Conservation (phyloP, 2,329 filamentous ascomycete genomes). For the Leptodontidium sp. region DNA sequence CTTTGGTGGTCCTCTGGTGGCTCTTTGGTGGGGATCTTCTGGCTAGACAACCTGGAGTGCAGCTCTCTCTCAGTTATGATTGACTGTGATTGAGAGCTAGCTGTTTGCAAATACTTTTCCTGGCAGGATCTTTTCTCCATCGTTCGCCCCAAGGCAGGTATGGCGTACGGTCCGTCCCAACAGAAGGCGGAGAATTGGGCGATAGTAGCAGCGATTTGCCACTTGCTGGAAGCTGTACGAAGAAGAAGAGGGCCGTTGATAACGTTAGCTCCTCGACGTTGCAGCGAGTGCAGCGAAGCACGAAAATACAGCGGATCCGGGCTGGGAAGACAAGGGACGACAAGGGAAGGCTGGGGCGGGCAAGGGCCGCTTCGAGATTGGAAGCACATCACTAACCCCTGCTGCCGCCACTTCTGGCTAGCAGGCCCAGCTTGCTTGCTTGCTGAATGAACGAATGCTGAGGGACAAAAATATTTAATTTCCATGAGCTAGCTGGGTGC, state of each 20-base stretch:
- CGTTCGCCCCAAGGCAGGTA: neutral
- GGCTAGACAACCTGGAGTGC: conserved; percentile 20
- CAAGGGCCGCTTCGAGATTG: neutral
- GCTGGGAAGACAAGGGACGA: conserved; percentile 1
- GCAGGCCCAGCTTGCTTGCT: neutral
- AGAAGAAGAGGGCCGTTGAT: conserved; percentile 1
- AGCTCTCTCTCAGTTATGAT: neutral
- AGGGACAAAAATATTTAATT: conserved; percentile 16
- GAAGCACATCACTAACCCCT: neutral
- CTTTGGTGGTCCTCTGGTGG: neutral
- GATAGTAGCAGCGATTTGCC: conserved; percentile 36
- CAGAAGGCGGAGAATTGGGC: conserved; percentile 27
- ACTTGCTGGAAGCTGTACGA: conserved; percentile 12
- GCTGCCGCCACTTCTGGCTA: conserved; percentile 13
- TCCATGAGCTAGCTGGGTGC: conserved; percentile 8
- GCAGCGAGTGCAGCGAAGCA: conserved; percentile 2
- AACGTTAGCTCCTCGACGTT: neutral
- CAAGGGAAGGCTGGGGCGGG: neutral
- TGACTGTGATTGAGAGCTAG: neutral
- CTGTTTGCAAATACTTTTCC: neutral
- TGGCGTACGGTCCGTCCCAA: neutral
- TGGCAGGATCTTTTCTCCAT: neutral
- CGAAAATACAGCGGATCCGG: conserved; percentile 17
- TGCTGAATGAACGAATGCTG: neutral
- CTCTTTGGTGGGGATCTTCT: conserved; percentile 8